Conservation (phyloP, 140 eudicot genomes). For the Cichorium intybus region DNA sequence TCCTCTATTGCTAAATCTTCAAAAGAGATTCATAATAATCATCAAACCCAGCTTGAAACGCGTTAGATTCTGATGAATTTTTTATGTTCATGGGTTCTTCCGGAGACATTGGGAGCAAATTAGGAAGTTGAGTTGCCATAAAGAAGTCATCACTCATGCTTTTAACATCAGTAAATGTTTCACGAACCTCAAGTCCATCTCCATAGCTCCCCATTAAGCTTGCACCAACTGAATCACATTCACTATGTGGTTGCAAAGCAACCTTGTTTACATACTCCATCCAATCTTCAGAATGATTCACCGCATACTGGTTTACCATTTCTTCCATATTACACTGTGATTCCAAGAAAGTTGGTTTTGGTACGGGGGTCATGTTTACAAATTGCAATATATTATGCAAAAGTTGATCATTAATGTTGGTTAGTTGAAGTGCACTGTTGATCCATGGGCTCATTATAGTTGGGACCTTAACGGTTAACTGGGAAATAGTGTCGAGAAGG, state of each 20-base stretch:
- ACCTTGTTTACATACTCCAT: conserved; percentile 13
- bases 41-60: conserved; percentile 18
- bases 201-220: conserved; percentile 30
- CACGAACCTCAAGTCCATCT: conserved; percentile 20
- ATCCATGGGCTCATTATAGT: conserved; percentile 15
- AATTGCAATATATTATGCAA: conserved; percentile 29
- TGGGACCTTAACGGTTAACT: conserved; percentile 16
- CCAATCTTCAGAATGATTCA: conserved; percentile 35
- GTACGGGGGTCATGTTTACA: conserved; percentile 18
- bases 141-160: conserved; percentile 10
- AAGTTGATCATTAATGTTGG: conserved; percentile 30
- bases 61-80: conserved; percentile 17
- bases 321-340: conserved; percentile 12
- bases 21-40: conserved; percentile 30
- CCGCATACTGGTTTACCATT: conserved; percentile 20
- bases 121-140: conserved; percentile 29
- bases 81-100: conserved; percentile 13
- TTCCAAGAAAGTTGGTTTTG: conserved; percentile 26
- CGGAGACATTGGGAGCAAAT: conserved; percentile 29
- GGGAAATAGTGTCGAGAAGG: conserved; percentile 12
- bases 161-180: conserved; percentile 12
- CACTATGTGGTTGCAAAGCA: conserved; percentile 15
- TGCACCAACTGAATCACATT: conserved; percentile 1
- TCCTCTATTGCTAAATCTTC: conserved; percentile 15
- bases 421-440: no score